These are phyloP conservation scores for Paramarasmius palmivorus DNA, from an alignment of 1,284 basidiomycete genomes.

Conservation along the genomic window DNA sequence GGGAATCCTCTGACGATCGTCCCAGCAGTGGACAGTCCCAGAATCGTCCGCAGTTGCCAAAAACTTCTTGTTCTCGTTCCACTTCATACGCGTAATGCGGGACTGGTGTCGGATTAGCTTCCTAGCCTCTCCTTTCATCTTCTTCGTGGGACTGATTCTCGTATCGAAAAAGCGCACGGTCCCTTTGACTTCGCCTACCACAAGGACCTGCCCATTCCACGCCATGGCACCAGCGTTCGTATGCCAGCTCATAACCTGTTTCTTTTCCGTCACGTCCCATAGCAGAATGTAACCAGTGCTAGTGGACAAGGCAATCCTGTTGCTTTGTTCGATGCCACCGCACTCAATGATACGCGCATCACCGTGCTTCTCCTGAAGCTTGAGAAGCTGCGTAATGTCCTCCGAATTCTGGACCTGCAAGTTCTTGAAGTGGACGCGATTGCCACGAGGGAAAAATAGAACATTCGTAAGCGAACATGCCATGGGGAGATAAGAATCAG, in stretches of 20 bases:
- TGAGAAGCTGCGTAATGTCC: slow-evolving; percentile 51
- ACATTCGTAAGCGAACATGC: slow-evolving; percentile 44
- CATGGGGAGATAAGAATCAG: slow-evolving; percentile 28
- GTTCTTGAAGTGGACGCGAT: slow-evolving; percentile 53
- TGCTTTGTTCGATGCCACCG: slow-evolving; percentile 36
- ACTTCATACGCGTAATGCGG: slow-evolving; percentile 44
- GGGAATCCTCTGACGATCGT: slow-evolving; percentile 44
- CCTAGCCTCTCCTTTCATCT: slow-evolving; percentile 53
- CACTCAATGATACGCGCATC: slow-evolving; percentile 44
- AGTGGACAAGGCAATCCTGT: slow-evolving; percentile 41
- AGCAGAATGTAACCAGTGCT: slow-evolving; percentile 37
- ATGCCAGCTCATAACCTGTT: slow-evolving; percentile 42
- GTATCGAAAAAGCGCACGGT: slow-evolving; percentile 55
- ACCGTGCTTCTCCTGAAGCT: slow-evolving; percentile 45
- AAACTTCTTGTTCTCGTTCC: slow-evolving; percentile 48
- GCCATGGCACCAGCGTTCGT: slow-evolving; percentile 46
- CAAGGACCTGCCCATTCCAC: slow-evolving; percentile 48
- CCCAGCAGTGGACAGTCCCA: slow-evolving; percentile 56
- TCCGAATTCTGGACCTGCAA: slow-evolving; percentile 34
- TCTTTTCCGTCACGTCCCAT: slow-evolving; percentile 51
- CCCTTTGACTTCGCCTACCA: slow-evolving; percentile 49
- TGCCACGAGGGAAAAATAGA: slow-evolving; percentile 51
- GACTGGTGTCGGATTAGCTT: slow-evolving; percentile 52
- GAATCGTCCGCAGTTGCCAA: slow-evolving; percentile 54
- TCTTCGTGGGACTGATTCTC: slow-evolving; percentile 38